Base-by-base conservation (phyloP, 345 rosid genomes). In the Sonneratia alba region DNA sequence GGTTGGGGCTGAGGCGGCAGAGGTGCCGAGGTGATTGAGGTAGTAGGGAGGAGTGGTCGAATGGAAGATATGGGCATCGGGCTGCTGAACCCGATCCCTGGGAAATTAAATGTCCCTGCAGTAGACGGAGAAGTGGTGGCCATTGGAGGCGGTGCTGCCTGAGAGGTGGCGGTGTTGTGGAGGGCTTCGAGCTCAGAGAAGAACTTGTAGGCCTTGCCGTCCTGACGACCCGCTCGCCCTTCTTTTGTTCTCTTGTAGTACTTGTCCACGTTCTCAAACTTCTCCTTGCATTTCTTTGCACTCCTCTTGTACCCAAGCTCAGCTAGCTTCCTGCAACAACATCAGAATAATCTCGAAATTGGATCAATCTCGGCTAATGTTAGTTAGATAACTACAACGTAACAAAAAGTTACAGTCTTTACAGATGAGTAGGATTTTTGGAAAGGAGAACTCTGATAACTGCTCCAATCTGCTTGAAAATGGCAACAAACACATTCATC, bases 241-340 rank as follows among this genome's bases (percentile, higher is more conserved):
- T 93, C 98, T 75, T 90, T 93, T 10, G 98, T 90, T 70, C 98
- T 79, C 78, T 93, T 93, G 85, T 93, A 85, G 79, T 93, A 93
- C 76, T 93, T 93, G 76, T 90, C 90, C 61, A 93, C 97, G 85
- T 93, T 93, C 84, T 93, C 97, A 78, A 93, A 93, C 79, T 93
- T 93, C 71, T 93, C 98, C 75, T 85, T 93, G 78, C 98, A 93
- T 78, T 90, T 93, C 82, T 93, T 93, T 6, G 95, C 89, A 77
- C 83, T 93, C 68, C 98, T 81, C 69, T 73, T 82, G 83, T 85
- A 90, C 62, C 98, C 98, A 32, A 83, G 72, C 84, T 90, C 97
- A 71, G 81, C 86, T 13, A 93, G 81, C 83, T 93, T 90, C 87
- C 98, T 93, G 92, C 69, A 36, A 27, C 6, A 66, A 56, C 56